Conservation (phyloP, 2,329 filamentous ascomycete genomes). For the Fusarium piperis region DNA sequence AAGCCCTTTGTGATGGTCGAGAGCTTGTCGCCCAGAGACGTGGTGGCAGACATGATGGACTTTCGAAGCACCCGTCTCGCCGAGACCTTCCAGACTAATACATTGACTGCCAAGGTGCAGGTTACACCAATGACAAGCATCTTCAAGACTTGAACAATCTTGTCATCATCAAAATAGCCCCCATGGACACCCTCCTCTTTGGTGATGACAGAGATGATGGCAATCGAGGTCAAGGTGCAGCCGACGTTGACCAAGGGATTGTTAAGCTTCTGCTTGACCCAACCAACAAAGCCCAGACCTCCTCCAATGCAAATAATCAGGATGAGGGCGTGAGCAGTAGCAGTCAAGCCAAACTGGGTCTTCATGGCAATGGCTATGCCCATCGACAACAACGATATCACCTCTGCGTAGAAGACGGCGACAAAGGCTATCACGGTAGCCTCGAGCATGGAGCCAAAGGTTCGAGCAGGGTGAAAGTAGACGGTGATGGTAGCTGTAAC, state of each 20-base stretch:
- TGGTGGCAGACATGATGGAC: constrained; percentile 77
- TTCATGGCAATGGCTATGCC: constrained; percentile 84
- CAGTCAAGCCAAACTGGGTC: constrained; percentile 69
- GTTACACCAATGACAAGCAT: constrained; percentile 83
- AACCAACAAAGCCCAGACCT: constrained; percentile 86
- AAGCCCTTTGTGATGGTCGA: constrained; percentile 85
- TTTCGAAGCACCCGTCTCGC: constrained; percentile 78
- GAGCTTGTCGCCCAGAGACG: constrained; percentile 82
- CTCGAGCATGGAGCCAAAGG: constrained; percentile 89
- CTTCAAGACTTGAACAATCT: constrained; percentile 83
- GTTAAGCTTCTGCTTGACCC: constrained; percentile 83
- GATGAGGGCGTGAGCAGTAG: constrained; percentile 80
- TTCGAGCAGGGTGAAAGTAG: constrained; percentile 91
- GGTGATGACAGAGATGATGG: constrained; percentile 88
- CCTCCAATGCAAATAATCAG: constrained; percentile 86
- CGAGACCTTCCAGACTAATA: constrained; percentile 81
- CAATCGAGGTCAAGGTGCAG: constrained; percentile 85
- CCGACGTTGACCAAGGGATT: constrained; percentile 85
- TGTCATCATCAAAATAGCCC: constrained; percentile 82
- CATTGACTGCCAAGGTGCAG: constrained; percentile 76
- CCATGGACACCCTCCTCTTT: constrained; percentile 90
- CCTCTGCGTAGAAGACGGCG: constrained; percentile 76
- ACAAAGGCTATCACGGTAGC: constrained; percentile 79
- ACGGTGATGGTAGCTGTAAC: constrained; percentile 93
- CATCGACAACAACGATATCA: constrained; percentile 87